phyloP scores from a whole-genome alignment of 345 rosid genomes.

The Citrus reticulata region DNA sequence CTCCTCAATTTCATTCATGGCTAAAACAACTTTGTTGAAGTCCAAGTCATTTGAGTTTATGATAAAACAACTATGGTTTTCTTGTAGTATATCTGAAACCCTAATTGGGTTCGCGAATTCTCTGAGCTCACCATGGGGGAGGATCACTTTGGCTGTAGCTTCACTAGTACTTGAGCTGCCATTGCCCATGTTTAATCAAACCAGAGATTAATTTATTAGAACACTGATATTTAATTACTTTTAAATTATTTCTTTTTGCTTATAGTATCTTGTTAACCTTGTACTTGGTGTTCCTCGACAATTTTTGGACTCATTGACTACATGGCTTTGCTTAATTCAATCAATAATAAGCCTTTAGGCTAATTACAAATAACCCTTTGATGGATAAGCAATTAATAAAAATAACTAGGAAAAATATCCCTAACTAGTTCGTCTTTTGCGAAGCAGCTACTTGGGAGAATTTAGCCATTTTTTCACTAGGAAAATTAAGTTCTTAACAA shows the following conservation, averaged over 20 bases:
- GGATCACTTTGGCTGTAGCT: constrained; percentile 49
- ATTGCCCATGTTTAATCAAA: not conserved
- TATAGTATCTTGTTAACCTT: not conserved
- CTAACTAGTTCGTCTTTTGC: too few relatives aligned
- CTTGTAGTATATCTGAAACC: constrained; percentile 36
- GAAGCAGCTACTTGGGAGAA: too few relatives aligned
- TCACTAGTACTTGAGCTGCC: constrained; percentile 11
- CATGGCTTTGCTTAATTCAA: too few relatives aligned
- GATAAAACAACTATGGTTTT: constrained; percentile 21
- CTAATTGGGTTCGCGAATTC: constrained; percentile 46
- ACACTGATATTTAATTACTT: too few relatives aligned
- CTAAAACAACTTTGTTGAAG: constrained; percentile 32
- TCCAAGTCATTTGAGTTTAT: constrained; percentile 45
- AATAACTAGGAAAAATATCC: too few relatives aligned
- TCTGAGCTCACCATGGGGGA: constrained; percentile 42
- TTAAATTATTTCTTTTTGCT: not conserved
- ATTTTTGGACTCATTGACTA: too few relatives aligned
- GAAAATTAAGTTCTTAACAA: too few relatives aligned
- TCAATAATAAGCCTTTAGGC: too few relatives aligned
- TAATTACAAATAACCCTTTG: too few relatives aligned
- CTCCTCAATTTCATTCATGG: constrained; percentile 32
- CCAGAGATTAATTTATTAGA: not conserved
- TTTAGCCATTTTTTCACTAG: too few relatives aligned
- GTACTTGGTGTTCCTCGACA: not conserved
- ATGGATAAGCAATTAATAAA: too few relatives aligned